A percentile compares a stretch with the other conserved stretches of the same genome.
Conservation (phyloP, 1,284 basidiomycete species). For the Laetiporus sulphureus region DNA sequence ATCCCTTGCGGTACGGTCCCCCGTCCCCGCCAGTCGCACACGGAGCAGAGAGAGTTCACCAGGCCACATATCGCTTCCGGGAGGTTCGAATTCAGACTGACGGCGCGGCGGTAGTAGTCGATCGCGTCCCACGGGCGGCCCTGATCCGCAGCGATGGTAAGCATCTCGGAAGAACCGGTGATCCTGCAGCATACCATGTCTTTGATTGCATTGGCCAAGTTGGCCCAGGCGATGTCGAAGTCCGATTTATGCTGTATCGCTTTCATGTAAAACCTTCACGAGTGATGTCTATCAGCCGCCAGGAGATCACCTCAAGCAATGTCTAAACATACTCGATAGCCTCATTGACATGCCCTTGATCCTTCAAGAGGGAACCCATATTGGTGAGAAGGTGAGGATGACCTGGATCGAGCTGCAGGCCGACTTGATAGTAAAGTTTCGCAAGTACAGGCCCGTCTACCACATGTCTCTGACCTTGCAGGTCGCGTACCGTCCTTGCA, state of each 20-base stretch:
- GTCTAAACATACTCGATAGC: constrained; percentile 39
- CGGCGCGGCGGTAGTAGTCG: constrained; percentile 46
- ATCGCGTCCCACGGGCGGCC: constrained; percentile 47
- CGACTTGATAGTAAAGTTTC: constrained; percentile 46
- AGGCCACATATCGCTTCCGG: constrained; percentile 55
- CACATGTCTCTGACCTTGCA: constrained; percentile 23
- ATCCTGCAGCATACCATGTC: constrained; percentile 31
- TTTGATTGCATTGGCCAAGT: constrained; percentile 55
- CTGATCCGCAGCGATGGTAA: too few species aligned
- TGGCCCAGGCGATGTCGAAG: constrained; percentile 55
- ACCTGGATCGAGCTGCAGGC: constrained; percentile 43
- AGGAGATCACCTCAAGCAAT: too few species aligned
- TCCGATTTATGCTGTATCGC: constrained; percentile 49
- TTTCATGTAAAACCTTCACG: constrained; percentile 35
- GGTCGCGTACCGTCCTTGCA: constrained; percentile 20
- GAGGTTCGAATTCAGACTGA: constrained; percentile 44
- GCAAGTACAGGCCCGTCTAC: constrained; percentile 36
- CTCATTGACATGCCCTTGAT: constrained; percentile 43
- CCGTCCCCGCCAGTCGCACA: constrained; percentile 52
- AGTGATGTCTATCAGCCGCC: too few species aligned
- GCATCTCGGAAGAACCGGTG: too few species aligned
- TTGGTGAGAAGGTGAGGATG: constrained; percentile 60
- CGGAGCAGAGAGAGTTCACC: constrained; percentile 42
- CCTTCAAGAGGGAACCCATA: constrained; percentile 54
- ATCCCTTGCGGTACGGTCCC: constrained; percentile 23